These are phyloP conservation scores for Myriosclerotinia duriaeana DNA, from an alignment of 2,329 filamentous ascomycete genomes.

Conservation along the genomic window DNA sequence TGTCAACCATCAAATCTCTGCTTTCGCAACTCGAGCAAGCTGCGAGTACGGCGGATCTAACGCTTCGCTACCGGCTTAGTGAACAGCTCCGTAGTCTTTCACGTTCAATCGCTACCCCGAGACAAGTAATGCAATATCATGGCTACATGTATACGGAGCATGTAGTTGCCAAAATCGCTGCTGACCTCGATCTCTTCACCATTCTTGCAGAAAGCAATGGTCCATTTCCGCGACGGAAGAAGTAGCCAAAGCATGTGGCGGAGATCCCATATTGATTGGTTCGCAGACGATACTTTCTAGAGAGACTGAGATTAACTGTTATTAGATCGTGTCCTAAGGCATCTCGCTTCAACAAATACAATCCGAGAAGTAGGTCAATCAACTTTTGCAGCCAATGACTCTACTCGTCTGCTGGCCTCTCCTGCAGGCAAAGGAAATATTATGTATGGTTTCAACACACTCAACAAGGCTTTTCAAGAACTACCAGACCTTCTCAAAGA, in stretches of 20 bases:
- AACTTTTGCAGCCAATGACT: constrained; percentile 1
- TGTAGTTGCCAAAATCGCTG: background rate
- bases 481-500: background rate
- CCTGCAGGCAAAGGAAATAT: background rate
- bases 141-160: constrained; percentile 8
- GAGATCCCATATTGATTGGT: constrained; percentile 9
- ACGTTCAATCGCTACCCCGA: constrained; percentile 12
- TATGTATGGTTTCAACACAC: constrained; percentile 9
- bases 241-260: background rate
- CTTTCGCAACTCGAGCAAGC: constrained; percentile 7
- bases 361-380: constrained; percentile 1
- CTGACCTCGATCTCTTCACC: background rate
- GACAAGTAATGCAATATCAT: constrained; percentile 9
- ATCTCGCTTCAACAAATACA: constrained; percentile 2
- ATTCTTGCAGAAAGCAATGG: background rate
- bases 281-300: background rate
- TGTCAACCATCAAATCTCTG: background rate
- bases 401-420: background rate
- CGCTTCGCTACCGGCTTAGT: constrained; percentile 1
- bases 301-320: background rate
- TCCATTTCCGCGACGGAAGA: background rate
- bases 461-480: background rate
- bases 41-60: background rate
- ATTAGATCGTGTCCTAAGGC: background rate
- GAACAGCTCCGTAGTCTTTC: background rate